Evolutionary conservation across 129 eudicot genomes (phyloP).

Genomic region (Logfia minima): DNA sequence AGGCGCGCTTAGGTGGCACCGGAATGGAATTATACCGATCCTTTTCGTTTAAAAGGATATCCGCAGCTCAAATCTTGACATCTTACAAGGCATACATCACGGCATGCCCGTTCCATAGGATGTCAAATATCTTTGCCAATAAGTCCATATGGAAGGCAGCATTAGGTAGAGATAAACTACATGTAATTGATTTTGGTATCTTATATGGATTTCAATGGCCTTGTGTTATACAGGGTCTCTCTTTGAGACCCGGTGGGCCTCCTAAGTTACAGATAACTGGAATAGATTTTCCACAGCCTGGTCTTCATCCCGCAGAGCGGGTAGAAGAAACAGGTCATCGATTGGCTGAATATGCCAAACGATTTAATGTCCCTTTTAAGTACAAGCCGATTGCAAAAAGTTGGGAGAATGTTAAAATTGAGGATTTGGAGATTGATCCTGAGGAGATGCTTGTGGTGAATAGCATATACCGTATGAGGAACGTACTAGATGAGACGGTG

Average conservation of each 20-base stretch:
- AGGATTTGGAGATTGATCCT: conserved; percentile 42
- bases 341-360: conserved; percentile 40
- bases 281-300: conserved; percentile 52
- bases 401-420: conserved; percentile 47
- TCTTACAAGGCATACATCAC: conserved; percentile 27
- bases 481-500: conserved; percentile 52
- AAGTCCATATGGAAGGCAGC: conserved; percentile 39
- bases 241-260: conserved; percentile 48
- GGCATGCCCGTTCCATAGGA: conserved; percentile 43
- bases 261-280: conserved; percentile 53
- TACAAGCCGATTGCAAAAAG: conserved; percentile 45
- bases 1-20: conserved; percentile 44
- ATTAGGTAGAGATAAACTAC: conserved; percentile 32
- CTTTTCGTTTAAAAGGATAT: conserved; percentile 1
- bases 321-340: conserved; percentile 54
- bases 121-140: conserved; percentile 48
- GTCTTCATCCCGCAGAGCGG: conserved; percentile 50
- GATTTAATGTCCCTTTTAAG: conserved; percentile 49
- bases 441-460: conserved; percentile 51
- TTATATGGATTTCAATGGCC: conserved; percentile 62
- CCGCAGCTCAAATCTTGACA: conserved; percentile 28
- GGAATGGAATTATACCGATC: conserved; percentile 29
- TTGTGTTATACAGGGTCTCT: conserved; percentile 41
- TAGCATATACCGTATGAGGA: conserved; percentile 38
- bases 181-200: conserved; percentile 58